Base-by-base conservation (phyloP, 2,329 filamentous ascomycete species). In the Diaporthe nobilis region DNA sequence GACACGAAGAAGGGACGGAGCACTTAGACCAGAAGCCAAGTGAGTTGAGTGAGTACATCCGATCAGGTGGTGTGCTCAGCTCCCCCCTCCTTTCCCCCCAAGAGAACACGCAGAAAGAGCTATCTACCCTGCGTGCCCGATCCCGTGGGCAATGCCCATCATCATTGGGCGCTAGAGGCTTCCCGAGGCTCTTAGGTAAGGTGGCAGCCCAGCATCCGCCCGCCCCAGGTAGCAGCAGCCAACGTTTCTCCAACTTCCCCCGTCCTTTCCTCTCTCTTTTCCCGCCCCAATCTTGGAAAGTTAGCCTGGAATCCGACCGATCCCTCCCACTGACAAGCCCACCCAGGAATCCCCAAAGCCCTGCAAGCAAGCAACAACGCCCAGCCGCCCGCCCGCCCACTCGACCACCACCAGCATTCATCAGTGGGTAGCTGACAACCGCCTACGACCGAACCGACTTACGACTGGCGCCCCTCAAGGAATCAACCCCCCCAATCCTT, bases 51-150 rank as follows among this genome's bases (percentile, higher is more conserved):
- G 53, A 58, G 53, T 60, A 60, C 53, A 60, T 49, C 37, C 49
- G 68, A 34, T 71, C 65, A 70, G 47, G 65, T 70, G 65, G 65
- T 70, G 65, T 68, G 65, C 49, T 70, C 65, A 55, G 65, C 65
- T 70, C 34, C 47, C 44, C 28, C 28, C 20, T 31, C 42, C 60
- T 2, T 22, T n/a, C 63, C 28, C 25, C 44, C 12, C 22, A 44
- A 28, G 12, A 25, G 20, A 51, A 13, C 31, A 44, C 22, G 25
- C 39, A 47, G 68, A 71, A 60, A 71, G 51, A 71, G 51, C 68
- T 37, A 42, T 42, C 49, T 70, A 55, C 49, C 58, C 31, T 68
- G 34, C 49, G 65, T 17, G 20, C 49, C 65, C 22, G 65, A 70
- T 55, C 65, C 65, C 65, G 65, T 70, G 65, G 47, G 49, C 65